Evolutionary conservation across 192 early-diverging fungal species (phyloP), one percentile per base, ranked within the genome.

Genomic region (Coemansia reversa): DNA sequence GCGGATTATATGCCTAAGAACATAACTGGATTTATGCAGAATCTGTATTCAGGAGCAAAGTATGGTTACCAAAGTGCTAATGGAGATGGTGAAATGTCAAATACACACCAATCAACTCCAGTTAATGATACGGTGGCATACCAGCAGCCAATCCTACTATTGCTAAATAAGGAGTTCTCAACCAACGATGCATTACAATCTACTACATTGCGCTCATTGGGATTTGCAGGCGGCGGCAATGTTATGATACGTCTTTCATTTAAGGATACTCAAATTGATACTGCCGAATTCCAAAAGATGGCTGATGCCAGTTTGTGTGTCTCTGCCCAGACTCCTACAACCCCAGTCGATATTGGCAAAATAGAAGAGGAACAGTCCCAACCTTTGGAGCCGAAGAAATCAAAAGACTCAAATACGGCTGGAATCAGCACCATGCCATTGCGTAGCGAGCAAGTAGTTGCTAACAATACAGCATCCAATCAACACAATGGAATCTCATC

Each of bases 221-320:
- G 92, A 12, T 65, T 94, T 18, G 72, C 81, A 4, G 76, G 83
- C 33, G 39, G 39, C 14, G 92, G 91, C 39, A 89, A 86, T 63
- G 82, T 83, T 7, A 76, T 90, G 32, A 79, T 94, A 63, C 84
- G 92, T 18, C 68, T 95, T 51, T 78, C 90, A 54, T 90, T 89
- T 69, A 71, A 75, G 55, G 81, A 78, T 45, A 20, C 51, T 19
- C 63, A 55, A 14, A 27, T 27, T 2, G 23, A 18, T 8, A 14
- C 32, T 18, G 20, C 29, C 11, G 63, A 58, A 33, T 29, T 49
- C 45, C 30, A 29, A 28, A 42, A 28, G 0, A 29, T 23, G 45
- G 5, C 63, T 42, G 53, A 33, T 45, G 27, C 25, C 11, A 35
- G 25, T 2, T 19, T 20, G 3, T 51, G 24, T n/a, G 20, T 28